A percentile compares a stretch with the other conserved stretches of the same genome.
phyloP scores from a whole-genome alignment of 2,329 filamentous ascomycete species.

The Balansia obtecta region DNA sequence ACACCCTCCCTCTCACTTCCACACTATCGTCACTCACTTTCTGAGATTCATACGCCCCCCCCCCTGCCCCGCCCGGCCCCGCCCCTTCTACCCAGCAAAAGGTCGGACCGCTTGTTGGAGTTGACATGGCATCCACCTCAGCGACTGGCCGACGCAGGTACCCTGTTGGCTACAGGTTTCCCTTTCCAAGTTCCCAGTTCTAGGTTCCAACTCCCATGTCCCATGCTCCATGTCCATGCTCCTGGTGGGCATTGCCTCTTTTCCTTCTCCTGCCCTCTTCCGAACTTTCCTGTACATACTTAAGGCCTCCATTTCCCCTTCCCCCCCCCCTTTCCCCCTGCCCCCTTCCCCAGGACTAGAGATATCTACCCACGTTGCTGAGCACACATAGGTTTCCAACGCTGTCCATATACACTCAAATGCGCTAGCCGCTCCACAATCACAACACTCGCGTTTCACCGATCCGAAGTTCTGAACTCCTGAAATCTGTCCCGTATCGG shows the following conservation, averaged over 20 bases:
- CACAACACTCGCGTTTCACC: not conserved
- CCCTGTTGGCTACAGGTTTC: constrained; percentile 9
- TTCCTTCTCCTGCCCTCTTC: not conserved
- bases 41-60: not conserved
- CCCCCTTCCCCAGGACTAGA: not conserved
- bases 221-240: too few relatives aligned
- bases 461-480: not conserved
- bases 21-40: too few relatives aligned
- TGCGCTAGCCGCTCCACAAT: not conserved
- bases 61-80: too few relatives aligned
- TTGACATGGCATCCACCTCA: constrained; percentile 1
- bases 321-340: not conserved
- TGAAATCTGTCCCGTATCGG: not conserved
- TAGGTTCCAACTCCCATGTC: too few relatives aligned
- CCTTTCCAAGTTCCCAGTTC: too few relatives aligned
- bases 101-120: not conserved
- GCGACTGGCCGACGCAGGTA: constrained; percentile 3
- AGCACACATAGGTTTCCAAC: not conserved
- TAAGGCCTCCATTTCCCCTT: constrained; percentile 4
- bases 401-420: not conserved
- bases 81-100: not conserved
- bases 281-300: constrained; percentile 2
- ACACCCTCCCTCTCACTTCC: not conserved
- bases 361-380: not conserved
- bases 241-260: not conserved